Conservation (phyloP, 805 yeast genomes). For the Candida michaelii region DNA sequence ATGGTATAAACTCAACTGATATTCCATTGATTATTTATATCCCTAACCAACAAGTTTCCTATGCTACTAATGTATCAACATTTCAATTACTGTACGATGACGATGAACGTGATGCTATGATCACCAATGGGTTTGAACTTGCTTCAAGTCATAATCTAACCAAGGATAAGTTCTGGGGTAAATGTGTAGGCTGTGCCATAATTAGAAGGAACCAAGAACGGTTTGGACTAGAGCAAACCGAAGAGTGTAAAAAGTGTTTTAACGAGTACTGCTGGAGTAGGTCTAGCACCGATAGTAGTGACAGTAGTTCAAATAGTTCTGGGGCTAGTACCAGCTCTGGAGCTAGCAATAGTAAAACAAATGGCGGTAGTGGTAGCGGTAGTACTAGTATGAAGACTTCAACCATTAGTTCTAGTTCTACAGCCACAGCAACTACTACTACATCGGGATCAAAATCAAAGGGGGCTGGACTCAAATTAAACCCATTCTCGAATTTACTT, state of each 20-base stretch:
- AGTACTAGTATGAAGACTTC: background rate
- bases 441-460: background rate
- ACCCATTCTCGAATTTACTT: background rate
- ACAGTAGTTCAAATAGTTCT: background rate
- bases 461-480: background rate
- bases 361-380: slow-evolving; percentile 60
- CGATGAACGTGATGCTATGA: slow-evolving; percentile 56
- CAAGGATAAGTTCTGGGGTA: slow-evolving; percentile 63
- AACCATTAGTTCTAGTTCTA: background rate
- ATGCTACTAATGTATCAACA: slow-evolving; percentile 69
- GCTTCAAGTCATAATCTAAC: slow-evolving; percentile 66
- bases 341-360: background rate
- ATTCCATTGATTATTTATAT: slow-evolving; percentile 70
- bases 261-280: slow-evolving; percentile 65
- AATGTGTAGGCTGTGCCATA: slow-evolving; percentile 82
- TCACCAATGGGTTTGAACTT: slow-evolving; percentile 74
- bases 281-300: slow-evolving; percentile 30
- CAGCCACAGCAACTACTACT: background rate
- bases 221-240: slow-evolving; percentile 54
- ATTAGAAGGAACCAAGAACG: slow-evolving; percentile 76
- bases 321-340: background rate
- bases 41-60: slow-evolving; percentile 71
- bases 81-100: slow-evolving; percentile 61
- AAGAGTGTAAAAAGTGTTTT: slow-evolving; percentile 73
- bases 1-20: slow-evolving; percentile 25